Base-by-base conservation (phyloP, 2,329 filamentous ascomycete species). In the Ascochyta koolunga region DNA sequence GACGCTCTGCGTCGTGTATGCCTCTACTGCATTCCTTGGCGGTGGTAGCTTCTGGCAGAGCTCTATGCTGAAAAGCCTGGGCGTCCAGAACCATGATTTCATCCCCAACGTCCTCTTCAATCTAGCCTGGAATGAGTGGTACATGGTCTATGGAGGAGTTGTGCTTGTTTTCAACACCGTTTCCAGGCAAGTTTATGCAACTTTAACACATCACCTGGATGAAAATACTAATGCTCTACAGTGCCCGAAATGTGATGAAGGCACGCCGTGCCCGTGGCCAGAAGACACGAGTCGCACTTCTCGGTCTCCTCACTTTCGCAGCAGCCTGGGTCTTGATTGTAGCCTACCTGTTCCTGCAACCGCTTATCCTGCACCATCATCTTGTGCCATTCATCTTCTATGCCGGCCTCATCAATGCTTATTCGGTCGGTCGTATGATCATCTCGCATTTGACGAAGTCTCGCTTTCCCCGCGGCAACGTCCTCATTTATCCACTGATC, bases 361-460 rank as follows among this genome's bases (percentile, higher is more conserved):
- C 93, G 4, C 79, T 84, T 59, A 96, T 98, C 68, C 83, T 96
- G 59, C 80, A 89, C 74, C 81, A 88, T 70, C 91, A 98, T 72
- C 82, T 97, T 8, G 85, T 99, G 16, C 93, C 95, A 1, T 98
- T 99, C 75, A 82, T 89, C 60, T 82, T 98, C 72, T 97, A 95
- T 72, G 89, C 89, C 36, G 93, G 93, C 50, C 80, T 98, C 52
- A 83, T 96, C 71, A 98, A 98, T 72, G 93, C 95, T 57, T 98
- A 97, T 79, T 90, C 89, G 45, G 93, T 98, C 52, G 93, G 93
- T 6, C 89, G 93, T 74, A 97, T 98, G 80, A 98, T 98, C 77
- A 91, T 91, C 37, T 93, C 93, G 0, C 95, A 99, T 76, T 82
- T 99, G 18, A 91, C 93, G 56, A 90, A 93, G 76, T 84, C 90